Evolutionary conservation across 305 asterid species (phyloP).

Genomic region (Salvia sclarea): DNA sequence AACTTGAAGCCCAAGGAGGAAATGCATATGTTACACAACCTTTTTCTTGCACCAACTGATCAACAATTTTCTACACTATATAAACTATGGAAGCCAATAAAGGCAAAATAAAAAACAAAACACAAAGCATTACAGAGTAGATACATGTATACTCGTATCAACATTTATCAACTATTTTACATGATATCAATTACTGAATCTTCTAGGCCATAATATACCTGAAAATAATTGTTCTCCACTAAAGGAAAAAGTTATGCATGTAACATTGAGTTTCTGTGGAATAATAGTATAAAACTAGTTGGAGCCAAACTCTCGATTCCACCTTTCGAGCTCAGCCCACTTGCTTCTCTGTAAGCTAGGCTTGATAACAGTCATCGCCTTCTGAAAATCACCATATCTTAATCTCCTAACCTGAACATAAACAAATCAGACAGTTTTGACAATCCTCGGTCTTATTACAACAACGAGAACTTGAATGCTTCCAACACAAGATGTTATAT

Average conservation of each 20-base stretch:
- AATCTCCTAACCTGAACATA: conserved; percentile 70
- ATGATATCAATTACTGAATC: conserved; percentile 7
- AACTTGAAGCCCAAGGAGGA: neutral
- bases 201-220: conserved; percentile 20
- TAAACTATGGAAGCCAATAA: neutral
- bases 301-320: conserved; percentile 89
- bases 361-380: conserved; percentile 75
- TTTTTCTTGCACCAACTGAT: neutral
- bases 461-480: neutral
- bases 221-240: conserved; percentile 1
- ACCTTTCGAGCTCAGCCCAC: conserved; percentile 89
- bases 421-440: neutral
- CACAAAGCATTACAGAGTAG: neutral
- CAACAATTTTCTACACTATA: neutral
- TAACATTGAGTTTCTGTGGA: neutral
- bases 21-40: too few species aligned
- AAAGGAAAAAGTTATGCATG: neutral
- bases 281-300: conserved; percentile 41
- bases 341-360: conserved; percentile 88
- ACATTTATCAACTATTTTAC: conserved; percentile 7
- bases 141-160: neutral
- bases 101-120: neutral
- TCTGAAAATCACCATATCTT: conserved; percentile 71
- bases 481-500: neutral
- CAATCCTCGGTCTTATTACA: neutral